phyloP scores from a whole-genome alignment of 2,329 filamentous ascomycete genomes.

The Calonectria hawksworthii region DNA sequence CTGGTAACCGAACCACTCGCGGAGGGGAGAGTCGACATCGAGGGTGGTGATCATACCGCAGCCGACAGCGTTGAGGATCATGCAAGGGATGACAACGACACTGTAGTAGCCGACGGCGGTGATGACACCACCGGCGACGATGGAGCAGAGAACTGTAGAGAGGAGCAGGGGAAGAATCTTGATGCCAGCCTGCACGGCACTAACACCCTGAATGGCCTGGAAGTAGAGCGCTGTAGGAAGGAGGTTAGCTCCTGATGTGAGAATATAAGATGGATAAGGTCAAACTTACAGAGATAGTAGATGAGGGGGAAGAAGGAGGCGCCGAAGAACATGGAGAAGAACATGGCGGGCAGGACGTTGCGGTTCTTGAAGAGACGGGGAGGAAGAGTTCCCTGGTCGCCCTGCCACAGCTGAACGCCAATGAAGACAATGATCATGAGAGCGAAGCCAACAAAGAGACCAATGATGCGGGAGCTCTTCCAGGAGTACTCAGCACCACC shows the following conservation, averaged over 20 bases:
- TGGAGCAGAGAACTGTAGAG: slow-evolving; percentile 62
- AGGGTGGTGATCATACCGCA: slow-evolving; percentile 69
- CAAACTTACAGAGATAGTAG: slow-evolving; percentile 64
- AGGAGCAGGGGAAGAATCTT: slow-evolving; percentile 68
- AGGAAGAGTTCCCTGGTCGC: slow-evolving; percentile 61
- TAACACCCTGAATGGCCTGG: slow-evolving; percentile 66
- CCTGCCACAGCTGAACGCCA: slow-evolving; percentile 59
- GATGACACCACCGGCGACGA: slow-evolving; percentile 59
- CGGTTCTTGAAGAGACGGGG: slow-evolving; percentile 61
- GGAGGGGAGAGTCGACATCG: slow-evolving; percentile 58
- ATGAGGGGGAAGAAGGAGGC: slow-evolving; percentile 67
- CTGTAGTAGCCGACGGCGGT: slow-evolving; percentile 59
- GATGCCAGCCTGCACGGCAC: slow-evolving; percentile 67
- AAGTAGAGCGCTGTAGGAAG: slow-evolving; percentile 61
- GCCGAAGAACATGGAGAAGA: slow-evolving; percentile 64
- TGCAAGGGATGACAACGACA: slow-evolving; percentile 57
- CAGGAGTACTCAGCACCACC: slow-evolving; percentile 67
- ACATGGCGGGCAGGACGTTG: slow-evolving; percentile 55
- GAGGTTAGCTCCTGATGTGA: slow-evolving; percentile 25
- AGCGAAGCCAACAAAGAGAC: slow-evolving; percentile 64
- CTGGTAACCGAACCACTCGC: slow-evolving; percentile 71
- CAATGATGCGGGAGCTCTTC: slow-evolving; percentile 63
- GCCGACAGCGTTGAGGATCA: slow-evolving; percentile 60
- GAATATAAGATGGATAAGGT: background rate
- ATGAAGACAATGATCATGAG: slow-evolving; percentile 63